These are phyloP conservation scores for Tilletia walkeri DNA, from an alignment of 1,284 basidiomycete genomes.

Conservation along the genomic window DNA sequence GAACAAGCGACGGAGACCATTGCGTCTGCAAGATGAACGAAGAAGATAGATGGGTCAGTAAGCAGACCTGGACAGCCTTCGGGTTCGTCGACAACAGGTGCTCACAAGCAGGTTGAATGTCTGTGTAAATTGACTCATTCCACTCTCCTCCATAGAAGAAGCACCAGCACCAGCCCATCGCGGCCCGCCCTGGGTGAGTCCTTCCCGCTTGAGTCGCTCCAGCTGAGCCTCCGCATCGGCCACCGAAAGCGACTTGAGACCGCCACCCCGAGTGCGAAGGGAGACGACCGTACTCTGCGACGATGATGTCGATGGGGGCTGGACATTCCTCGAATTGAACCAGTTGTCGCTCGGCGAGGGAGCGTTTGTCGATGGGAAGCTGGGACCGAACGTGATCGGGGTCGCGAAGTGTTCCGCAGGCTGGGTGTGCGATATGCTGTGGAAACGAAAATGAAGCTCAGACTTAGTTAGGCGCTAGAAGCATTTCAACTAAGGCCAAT, in stretches of 20 bases:
- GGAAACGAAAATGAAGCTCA: neutral
- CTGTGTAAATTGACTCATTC: constrained; percentile 11
- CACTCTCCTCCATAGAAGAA: neutral
- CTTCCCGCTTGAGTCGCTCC: constrained; percentile 11
- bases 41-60: constrained; percentile 14
- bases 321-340: constrained; percentile 20
- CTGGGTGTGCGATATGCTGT: constrained; percentile 47
- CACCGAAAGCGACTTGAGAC: constrained; percentile 8
- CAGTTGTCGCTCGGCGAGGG: constrained; percentile 13
- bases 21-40: constrained; percentile 26
- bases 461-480: neutral
- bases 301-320: constrained; percentile 27
- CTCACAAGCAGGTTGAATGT: constrained; percentile 22
- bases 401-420: constrained; percentile 39
- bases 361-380: constrained; percentile 3
- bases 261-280: constrained; percentile 6
- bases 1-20: constrained; percentile 22
- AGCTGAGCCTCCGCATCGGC: constrained; percentile 12
- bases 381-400: neutral
- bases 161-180: constrained; percentile 1
- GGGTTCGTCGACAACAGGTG: neutral
- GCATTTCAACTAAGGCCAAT: neutral
- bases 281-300: constrained; percentile 24
- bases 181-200: constrained; percentile 6
- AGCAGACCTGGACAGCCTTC: neutral